Evolutionary conservation across 2,329 filamentous ascomycete genomes (phyloP).

Genomic region (Corinectria fuckeliana): DNA sequence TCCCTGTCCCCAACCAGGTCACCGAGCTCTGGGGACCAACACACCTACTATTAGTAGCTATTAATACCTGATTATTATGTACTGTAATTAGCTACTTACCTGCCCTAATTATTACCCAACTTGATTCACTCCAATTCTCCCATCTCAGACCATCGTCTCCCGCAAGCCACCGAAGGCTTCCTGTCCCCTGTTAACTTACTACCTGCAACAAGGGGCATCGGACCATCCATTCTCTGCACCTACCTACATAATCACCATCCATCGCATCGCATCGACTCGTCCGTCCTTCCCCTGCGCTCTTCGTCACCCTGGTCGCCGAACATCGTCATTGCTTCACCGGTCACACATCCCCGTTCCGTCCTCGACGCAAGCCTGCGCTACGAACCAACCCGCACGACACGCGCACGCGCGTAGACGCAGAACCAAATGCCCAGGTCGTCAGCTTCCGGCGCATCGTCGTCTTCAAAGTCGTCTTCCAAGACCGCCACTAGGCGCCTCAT

Average conservation of each 20-base stretch:
- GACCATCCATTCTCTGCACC: no score
- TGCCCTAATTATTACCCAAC: not conserved
- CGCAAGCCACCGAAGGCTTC: not conserved
- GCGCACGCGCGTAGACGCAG: not conserved
- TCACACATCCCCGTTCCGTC: not conserved
- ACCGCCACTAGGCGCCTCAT: slow-evolving; percentile 63
- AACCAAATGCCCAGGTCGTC: slow-evolving; percentile 29
- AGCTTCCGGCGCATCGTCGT: slow-evolving; percentile 21
- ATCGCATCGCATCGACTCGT: not conserved
- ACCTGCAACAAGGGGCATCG: not conserved
- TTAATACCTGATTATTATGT: no score
- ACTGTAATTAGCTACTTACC: not conserved
- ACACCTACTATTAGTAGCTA: no score
- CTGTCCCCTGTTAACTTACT: not conserved
- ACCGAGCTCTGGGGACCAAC: slow-evolving; percentile 16
- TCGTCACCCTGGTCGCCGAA: not conserved
- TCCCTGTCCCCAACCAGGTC: slow-evolving; percentile 31
- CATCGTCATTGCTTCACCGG: not conserved
- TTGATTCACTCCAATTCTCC: not conserved
- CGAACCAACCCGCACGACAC: not conserved
- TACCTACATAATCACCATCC: no score
- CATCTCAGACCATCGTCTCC: not conserved
- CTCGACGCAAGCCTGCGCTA: not conserved
- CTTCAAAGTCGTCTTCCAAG: slow-evolving; percentile 48
- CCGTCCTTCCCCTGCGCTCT: not conserved